These are phyloP conservation scores for Stephania yunnanensis DNA, from an alignment of 164 flowering plant species.

Conservation along the genomic window DNA sequence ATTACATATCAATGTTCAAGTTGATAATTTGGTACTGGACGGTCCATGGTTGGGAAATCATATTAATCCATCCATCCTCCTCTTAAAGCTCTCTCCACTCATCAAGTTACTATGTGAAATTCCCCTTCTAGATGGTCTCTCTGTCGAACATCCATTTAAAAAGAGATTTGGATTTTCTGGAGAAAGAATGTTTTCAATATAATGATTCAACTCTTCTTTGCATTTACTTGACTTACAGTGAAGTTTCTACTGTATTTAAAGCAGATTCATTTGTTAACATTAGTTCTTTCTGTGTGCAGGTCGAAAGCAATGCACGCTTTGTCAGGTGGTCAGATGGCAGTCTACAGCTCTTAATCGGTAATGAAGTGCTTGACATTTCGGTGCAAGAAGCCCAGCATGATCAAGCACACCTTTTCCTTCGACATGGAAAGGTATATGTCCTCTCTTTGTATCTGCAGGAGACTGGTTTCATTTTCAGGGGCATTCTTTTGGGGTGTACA, in stretches of 20 bases:
- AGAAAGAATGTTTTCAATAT: background rate
- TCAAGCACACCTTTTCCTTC: constrained; percentile 88
- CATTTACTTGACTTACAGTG: background rate
- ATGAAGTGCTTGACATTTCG: constrained; percentile 94
- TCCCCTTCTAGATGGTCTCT: no score
- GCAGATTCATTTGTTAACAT: background rate
- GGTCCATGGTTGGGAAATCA: no score
- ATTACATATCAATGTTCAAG: no score
- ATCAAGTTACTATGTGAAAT: no score
- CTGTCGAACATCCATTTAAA: no score
- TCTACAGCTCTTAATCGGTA: constrained; percentile 82
- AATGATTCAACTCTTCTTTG: background rate
- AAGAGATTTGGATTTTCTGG: background rate
- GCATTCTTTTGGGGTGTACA: background rate
- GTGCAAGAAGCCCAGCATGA: constrained; percentile 93
- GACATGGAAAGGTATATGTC: constrained; percentile 78
- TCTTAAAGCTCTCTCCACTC: no score
- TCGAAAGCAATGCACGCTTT: constrained; percentile 98
- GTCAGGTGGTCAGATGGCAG: constrained; percentile 99
- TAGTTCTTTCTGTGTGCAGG: constrained; percentile 32
- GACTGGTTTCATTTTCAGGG: background rate
- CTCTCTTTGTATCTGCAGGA: background rate
- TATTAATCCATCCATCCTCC: no score
- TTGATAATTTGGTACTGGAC: no score
- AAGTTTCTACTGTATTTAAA: constrained; percentile 4